Evolutionary conservation across 2,329 filamentous ascomycete species (phyloP), one percentile per base, ranked within the genome.

Genomic region (Atkinsonella texensis): DNA sequence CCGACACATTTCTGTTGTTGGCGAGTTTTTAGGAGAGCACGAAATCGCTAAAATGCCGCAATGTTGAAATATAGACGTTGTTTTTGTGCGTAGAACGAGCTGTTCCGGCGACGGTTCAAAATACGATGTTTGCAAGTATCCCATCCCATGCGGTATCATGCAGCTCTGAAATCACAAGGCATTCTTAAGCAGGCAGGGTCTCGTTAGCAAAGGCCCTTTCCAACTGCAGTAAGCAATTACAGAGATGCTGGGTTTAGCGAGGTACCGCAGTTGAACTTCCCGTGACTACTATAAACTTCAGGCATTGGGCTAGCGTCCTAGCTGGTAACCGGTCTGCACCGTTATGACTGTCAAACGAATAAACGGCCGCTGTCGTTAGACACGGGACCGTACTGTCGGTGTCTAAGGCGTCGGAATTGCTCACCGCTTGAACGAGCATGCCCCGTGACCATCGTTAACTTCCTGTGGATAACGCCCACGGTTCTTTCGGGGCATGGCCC

Each of bases 121-220:
- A 28, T 41, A 18, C 35, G 43, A 31, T 20, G 9, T 33, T 17
- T 17, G 49, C 53, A 39, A 49, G 33, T 48, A 31, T 46, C 41
- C 46, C 41, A 50, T 40, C 28, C 46, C 53, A 52, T 58, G 56
- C 54, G 47, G 55, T 50, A 52, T 46, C 52, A 59, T 57, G 57
- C 54, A 58, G 28, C 7, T 8, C 28, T 28, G 28, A 8, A 28
- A 50, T 18, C 39, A 28, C 38, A 35, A 31, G 31, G n/a, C 48
- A 20, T 20, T 46, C n/a, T 48, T 13, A n/a, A 48, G 40, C 35
- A n/a, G 18, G 32, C 49, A 46, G 41, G 46, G 53, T 52, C 42
- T 40, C 52, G 49, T 54, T 35, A 40, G 33, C 35, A 48, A 12
- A 48, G 23, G 23, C 38, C 23, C 6, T 17, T 39, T 35, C 15